phyloP scores from a whole-genome alignment of 1,139 yeast genomes.

The Yamadazyma siamensis region DNA sequence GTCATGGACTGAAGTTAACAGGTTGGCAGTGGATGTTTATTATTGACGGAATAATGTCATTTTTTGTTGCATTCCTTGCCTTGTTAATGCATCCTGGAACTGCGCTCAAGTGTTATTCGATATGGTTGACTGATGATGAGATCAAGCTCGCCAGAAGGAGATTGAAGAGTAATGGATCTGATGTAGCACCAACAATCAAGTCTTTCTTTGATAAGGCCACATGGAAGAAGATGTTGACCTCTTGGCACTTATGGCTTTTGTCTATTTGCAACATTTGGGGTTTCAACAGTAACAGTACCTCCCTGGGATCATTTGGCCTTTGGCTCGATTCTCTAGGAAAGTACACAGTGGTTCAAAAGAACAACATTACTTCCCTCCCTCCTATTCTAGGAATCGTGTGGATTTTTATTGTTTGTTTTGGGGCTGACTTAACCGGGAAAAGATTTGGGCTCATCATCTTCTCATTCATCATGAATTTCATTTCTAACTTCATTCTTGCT shows the following conservation, averaged over 20 bases:
- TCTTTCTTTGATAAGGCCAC: conserved; percentile 20
- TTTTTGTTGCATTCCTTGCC: conserved; percentile 23
- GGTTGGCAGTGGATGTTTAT: conserved; percentile 34
- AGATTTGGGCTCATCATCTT: conserved; percentile 24
- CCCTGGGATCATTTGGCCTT: conserved; percentile 41
- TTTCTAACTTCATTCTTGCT: conserved; percentile 32
- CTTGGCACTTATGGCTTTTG: conserved; percentile 26
- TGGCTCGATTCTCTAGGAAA: conserved; percentile 48
- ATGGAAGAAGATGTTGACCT: conserved; percentile 21
- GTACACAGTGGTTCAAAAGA: conserved; percentile 35
- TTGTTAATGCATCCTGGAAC: conserved; percentile 29
- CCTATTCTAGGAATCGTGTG: conserved; percentile 52
- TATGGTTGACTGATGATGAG: conserved; percentile 28
- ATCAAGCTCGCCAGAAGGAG: conserved; percentile 22
- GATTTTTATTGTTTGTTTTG: conserved; percentile 33
- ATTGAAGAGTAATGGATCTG: conserved; percentile 24
- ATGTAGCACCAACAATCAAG: conserved; percentile 16
- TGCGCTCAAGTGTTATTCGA: conserved; percentile 24
- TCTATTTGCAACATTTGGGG: conserved; percentile 20
- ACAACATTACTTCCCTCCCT: conserved; percentile 41
- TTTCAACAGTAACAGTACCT: conserved; percentile 37
- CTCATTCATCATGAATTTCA: conserved; percentile 26
- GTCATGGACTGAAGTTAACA: conserved; percentile 16
- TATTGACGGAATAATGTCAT: conserved; percentile 24
- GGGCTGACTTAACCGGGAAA: conserved; percentile 27